Evolutionary conservation across 225 moss, liverwort and hornwort species (phyloP).

Genomic region (Lunularia cruciata): DNA sequence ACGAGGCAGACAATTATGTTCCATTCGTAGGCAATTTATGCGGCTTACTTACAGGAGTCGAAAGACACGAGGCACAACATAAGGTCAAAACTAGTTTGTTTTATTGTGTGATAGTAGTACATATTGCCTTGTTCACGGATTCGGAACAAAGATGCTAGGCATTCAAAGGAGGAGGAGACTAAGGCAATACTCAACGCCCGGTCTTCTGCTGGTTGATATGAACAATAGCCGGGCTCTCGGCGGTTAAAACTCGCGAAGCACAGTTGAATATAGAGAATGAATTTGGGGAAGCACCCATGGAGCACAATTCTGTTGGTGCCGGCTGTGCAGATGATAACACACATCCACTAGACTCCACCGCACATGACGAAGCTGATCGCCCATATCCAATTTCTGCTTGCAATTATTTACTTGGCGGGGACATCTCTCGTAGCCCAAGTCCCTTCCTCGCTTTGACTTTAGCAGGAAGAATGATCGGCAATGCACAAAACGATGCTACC

Average conservation of each 20-base stretch:
- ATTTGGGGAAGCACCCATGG: not conserved
- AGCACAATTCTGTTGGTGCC: not conserved
- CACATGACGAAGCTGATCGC: slow-evolving; percentile 10
- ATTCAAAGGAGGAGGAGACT: slow-evolving; percentile 10
- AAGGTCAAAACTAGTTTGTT: slow-evolving; percentile 7
- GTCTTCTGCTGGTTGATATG: slow-evolving; percentile 9
- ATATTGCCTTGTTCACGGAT: slow-evolving; percentile 19
- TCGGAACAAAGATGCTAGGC: slow-evolving; percentile 17
- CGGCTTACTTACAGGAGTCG: too few relatives aligned
- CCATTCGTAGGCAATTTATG: too few relatives aligned
- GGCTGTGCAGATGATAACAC: not conserved
- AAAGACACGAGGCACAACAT: too few relatives aligned
- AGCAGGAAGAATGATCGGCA: slow-evolving; percentile 1
- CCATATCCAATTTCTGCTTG: slow-evolving; percentile 14
- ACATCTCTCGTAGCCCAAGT: slow-evolving; percentile 8
- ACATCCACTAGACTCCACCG: slow-evolving; percentile 8
- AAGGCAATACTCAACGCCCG: slow-evolving; percentile 7
- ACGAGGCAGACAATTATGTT: too few relatives aligned
- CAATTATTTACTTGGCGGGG: slow-evolving; percentile 23
- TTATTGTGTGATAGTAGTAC: slow-evolving; percentile 23
- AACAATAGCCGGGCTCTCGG: not conserved
- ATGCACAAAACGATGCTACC: slow-evolving; percentile 4
- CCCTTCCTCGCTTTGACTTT: slow-evolving; percentile 2
- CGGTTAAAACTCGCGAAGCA: not conserved
- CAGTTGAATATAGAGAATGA: slow-evolving; percentile 10